Percentiles rank a stretch among this genome's conserved stretches.
These are phyloP conservation scores for Coniosporium apollinis DNA, from an alignment of 495 filamentous ascomycete species.

Conservation along the genomic window DNA sequence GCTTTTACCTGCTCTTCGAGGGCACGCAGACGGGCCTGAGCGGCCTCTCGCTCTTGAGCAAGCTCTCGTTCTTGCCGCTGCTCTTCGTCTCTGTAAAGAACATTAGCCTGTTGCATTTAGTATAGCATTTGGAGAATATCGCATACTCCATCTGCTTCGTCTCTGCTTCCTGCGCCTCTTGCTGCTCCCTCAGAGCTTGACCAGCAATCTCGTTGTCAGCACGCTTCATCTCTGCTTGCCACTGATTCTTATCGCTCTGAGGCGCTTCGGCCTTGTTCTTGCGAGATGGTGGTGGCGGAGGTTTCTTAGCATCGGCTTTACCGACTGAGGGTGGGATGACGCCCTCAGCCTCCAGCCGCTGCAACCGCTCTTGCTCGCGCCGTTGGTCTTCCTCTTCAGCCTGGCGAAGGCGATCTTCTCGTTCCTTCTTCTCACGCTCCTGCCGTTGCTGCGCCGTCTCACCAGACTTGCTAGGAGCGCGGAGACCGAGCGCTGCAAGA, in stretches of 20 bases:
- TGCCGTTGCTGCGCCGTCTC: conserved; percentile 71
- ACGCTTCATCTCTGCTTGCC: conserved; percentile 31
- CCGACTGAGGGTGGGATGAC: conserved; percentile 37
- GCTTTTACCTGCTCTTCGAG: conserved; percentile 87
- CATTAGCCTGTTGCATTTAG: too few species aligned
- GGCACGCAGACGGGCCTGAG: conserved; percentile 66
- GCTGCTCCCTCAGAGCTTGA: conserved; percentile 48
- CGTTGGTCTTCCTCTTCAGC: conserved; percentile 93
- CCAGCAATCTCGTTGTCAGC: conserved; percentile 25
- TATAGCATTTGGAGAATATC: too few species aligned
- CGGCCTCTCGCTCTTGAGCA: conserved; percentile 58
- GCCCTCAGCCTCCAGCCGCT: conserved; percentile 68
- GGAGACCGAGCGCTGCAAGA: conserved; percentile 82
- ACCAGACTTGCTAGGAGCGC: conserved; percentile 48
- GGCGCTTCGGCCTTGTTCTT: conserved; percentile 48
- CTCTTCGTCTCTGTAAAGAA: conserved; percentile 49
- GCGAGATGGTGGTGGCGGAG: conserved; percentile 71
- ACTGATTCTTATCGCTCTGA: conserved; percentile 23
- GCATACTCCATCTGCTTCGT: conserved; percentile 75
- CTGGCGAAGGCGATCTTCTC: conserved; percentile 67
- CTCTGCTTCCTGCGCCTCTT: conserved; percentile 59
- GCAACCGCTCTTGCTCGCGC: conserved; percentile 74
- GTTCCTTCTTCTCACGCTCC: conserved; percentile 76
- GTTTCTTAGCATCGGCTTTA: conserved; percentile 52
- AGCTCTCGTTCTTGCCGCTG: conserved; percentile 62